Percentiles rank a stretch among this genome's conserved stretches.
These are phyloP conservation scores for Rosa lucieae DNA, from an alignment of 306 rosid species.

Conservation along the genomic window DNA sequence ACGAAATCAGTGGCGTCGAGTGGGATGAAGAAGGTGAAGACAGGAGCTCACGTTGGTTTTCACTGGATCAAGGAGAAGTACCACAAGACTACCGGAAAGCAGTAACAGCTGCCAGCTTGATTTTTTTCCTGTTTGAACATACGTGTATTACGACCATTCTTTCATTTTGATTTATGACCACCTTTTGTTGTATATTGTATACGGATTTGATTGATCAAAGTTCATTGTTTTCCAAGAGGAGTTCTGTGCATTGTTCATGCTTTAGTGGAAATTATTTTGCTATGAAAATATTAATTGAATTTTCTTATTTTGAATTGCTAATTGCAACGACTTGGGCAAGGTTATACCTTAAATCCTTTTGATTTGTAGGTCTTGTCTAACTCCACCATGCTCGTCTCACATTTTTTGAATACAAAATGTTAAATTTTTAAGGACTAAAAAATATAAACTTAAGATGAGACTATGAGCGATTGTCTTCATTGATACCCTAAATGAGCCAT, in stretches of 20 bases:
- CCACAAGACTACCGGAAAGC: conserved; percentile 33
- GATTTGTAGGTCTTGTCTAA: background rate
- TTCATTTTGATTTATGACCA: background rate
- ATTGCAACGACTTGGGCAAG: background rate
- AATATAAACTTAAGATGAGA: background rate
- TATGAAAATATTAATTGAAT: background rate
- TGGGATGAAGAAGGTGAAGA: conserved; percentile 35
- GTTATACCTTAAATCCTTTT: background rate
- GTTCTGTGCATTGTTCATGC: background rate
- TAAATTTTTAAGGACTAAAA: background rate
- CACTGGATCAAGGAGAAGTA: conserved; percentile 42
- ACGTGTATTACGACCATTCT: conserved; percentile 1
- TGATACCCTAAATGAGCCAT: background rate
- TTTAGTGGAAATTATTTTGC: background rate
- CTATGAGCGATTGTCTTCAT: background rate
- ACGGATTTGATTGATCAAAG: background rate
- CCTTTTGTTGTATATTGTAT: background rate
- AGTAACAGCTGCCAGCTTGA: background rate
- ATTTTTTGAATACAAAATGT: too few species aligned
- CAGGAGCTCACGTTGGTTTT: conserved; percentile 24
- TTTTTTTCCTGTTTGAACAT: background rate
- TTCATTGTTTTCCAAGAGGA: background rate
- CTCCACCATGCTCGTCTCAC: background rate
- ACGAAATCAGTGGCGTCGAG: conserved; percentile 32
- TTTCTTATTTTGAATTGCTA: background rate